Base-by-base conservation (phyloP, 2,329 filamentous ascomycete species). In the Cladosporium oxysporum region DNA sequence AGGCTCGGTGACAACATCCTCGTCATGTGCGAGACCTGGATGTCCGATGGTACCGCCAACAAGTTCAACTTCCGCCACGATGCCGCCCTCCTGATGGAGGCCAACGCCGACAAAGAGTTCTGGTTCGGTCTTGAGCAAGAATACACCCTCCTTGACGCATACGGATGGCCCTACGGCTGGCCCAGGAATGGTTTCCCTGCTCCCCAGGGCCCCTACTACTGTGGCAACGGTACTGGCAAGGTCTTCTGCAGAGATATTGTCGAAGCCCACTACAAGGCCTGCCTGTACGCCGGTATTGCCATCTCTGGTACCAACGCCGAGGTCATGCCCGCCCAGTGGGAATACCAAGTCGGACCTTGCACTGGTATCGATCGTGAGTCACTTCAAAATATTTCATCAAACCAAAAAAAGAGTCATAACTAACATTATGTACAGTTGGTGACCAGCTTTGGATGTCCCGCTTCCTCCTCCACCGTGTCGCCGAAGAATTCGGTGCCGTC, bases 111-210 rank as follows among this genome's bases (percentile, higher is more conserved):
- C 66, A 90, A 94, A 75, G 85, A 91, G 79, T 93, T 95, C 77
- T 98, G 94, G 95, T 99, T 98, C 82, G 95, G 95, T 82, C 89
- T 99, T 21, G 94, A 97, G 80, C 94, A 98, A 80, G 94, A 98
- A 82, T 98, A 98, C 87, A 98, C 92, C 68, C 89, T 96, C 55
- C 90, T 98, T 73, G 93, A 94, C 77, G 82, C 88, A 73, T 87
- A 90, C 73, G 91, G 93, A 80, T 90, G 92, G 83, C 95, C 95
- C 64, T 97, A 93, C 77, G 95, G 95, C 83, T 96, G 92, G 91
- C 91, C 91, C 78, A 87, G 87, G 81, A 89, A 90, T 77, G 92
- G 92, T 76, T 96, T 90, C 90, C 93, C 93, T 71, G 93, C 91
- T 79, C 92, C 93, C 73, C 93, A 96, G 83, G 93, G 93, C 71